Conservation (phyloP, 805 yeast genomes). For the Candida adriatica region DNA sequence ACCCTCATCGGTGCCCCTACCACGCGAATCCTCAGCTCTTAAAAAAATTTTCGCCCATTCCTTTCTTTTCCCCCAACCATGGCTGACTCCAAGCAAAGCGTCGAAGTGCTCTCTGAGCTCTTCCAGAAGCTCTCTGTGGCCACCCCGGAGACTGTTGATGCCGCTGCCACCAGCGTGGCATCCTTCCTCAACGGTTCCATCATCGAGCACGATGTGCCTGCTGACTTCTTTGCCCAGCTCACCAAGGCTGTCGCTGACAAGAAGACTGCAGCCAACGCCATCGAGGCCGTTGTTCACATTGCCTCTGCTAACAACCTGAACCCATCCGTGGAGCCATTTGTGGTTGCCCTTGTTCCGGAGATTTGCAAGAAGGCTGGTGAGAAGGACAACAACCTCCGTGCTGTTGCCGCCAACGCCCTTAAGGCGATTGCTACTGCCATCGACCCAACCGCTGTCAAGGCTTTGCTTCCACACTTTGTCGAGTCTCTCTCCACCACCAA, state of each 20-base stretch:
- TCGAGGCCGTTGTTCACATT: slow-evolving; percentile 79
- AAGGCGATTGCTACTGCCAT: slow-evolving; percentile 69
- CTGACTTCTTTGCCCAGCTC: slow-evolving; percentile 74
- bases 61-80: slow-evolving; percentile 18
- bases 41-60: slow-evolving; percentile 16
- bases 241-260: slow-evolving; percentile 71
- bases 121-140: slow-evolving; percentile 91
- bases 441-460: slow-evolving; percentile 92
- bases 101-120: slow-evolving; percentile 84
- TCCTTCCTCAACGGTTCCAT: slow-evolving; percentile 93
- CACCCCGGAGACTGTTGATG: slow-evolving; percentile 70
- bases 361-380: slow-evolving; percentile 83
- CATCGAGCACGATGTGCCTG: slow-evolving; percentile 98
- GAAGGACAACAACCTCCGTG: slow-evolving; percentile 72
- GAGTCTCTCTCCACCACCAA: slow-evolving; percentile 59
- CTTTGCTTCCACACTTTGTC: slow-evolving; percentile 75
- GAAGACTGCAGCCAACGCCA: slow-evolving; percentile 77
- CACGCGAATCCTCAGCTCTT: slow-evolving; percentile 9
- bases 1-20: no score
- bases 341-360: slow-evolving; percentile 67
- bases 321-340: slow-evolving; percentile 94
- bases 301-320: slow-evolving; percentile 72
- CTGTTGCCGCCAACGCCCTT: slow-evolving; percentile 70
- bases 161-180: slow-evolving; percentile 84
- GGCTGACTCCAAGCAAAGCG: slow-evolving; percentile 43